phyloP scores from a whole-genome alignment of 257 asterid species.

The Solanum chilense region DNA sequence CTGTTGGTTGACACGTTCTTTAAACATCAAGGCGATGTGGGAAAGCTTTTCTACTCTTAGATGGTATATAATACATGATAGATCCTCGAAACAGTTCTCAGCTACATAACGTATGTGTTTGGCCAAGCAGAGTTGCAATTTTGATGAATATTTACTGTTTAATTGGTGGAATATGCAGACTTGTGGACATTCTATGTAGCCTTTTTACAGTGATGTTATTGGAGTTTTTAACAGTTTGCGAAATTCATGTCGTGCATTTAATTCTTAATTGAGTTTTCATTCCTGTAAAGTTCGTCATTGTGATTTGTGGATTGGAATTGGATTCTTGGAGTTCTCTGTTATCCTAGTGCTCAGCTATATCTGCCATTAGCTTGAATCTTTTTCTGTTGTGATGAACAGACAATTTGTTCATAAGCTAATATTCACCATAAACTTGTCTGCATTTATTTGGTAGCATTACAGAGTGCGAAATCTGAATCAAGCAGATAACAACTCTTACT shows the following conservation, averaged over 20 bases:
- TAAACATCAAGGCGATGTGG: neutral
- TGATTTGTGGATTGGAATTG: neutral
- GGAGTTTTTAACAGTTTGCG: neutral
- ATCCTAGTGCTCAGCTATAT: neutral
- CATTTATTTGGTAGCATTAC: neutral
- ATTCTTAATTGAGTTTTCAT: neutral
- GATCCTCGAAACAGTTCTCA: neutral
- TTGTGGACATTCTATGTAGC: neutral
- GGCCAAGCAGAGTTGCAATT: neutral
- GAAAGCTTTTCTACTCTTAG: neutral
- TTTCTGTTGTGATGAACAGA: neutral
- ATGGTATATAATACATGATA: neutral
- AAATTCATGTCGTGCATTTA: neutral
- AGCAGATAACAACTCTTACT: neutral
- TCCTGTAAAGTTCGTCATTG: neutral
- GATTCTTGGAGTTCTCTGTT: neutral
- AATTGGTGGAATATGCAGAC: neutral
- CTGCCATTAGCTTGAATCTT: neutral
- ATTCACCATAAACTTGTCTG: neutral
- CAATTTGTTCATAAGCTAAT: neutral
- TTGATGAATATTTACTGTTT: neutral
- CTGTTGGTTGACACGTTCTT: neutral
- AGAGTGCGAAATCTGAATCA: neutral
- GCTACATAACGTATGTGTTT: neutral
- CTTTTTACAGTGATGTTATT: neutral